Evolutionary conservation across 805 yeast species (phyloP).

Genomic region (Candida easanensis): DNA sequence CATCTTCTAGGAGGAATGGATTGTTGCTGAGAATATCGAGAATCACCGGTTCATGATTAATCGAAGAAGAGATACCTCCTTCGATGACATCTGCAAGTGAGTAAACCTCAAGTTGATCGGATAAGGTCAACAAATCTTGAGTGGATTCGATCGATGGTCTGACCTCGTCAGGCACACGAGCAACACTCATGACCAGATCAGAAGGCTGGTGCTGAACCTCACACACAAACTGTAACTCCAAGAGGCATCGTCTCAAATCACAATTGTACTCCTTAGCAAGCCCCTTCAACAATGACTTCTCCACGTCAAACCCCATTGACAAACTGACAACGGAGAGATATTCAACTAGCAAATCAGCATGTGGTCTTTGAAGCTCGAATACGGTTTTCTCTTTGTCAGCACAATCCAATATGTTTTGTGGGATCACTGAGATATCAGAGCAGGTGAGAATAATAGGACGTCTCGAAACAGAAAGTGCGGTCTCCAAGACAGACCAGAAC

Average conservation of each 20-base stretch:
- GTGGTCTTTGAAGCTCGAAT: conserved; percentile 29
- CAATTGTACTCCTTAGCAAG: conserved; percentile 27
- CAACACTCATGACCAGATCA: conserved; percentile 1
- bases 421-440: conserved; percentile 45
- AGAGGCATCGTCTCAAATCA: conserved; percentile 48
- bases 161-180: neutral
- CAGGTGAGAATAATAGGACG: conserved; percentile 74
- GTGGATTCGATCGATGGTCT: neutral
- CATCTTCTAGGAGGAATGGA: conserved; percentile 33
- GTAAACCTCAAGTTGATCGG: conserved; percentile 5
- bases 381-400: conserved; percentile 42
- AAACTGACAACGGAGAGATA: conserved; percentile 43
- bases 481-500: conserved; percentile 74
- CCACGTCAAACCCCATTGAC: conserved; percentile 35
- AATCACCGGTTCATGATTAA: conserved; percentile 14
- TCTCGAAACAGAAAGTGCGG: conserved; percentile 55
- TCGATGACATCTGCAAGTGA: conserved; percentile 18
- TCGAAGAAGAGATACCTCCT: conserved; percentile 10
- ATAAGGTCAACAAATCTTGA: conserved; percentile 2
- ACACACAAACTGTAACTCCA: conserved; percentile 43
- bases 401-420: conserved; percentile 43
- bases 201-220: neutral
- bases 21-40: conserved; percentile 38
- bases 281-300: conserved; percentile 28
- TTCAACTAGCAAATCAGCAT: conserved; percentile 22